A percentile compares a stretch with the other conserved stretches of the same genome.
Evolutionary conservation across 306 rosid species (phyloP).

Genomic region (Sesbania bispinosa): DNA sequence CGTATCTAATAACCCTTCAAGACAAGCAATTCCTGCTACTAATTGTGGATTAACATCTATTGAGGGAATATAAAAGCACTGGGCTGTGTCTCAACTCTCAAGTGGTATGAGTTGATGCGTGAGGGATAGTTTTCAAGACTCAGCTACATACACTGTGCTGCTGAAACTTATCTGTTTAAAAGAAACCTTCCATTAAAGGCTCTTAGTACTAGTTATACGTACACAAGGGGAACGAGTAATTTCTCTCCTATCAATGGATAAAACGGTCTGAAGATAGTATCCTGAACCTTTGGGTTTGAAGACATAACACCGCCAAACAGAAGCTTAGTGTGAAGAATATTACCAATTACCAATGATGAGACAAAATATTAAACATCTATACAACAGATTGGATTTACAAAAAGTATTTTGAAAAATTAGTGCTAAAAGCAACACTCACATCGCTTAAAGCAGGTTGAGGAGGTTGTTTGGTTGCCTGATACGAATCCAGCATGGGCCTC

Average conservation of each 20-base stretch:
- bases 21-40: neutral
- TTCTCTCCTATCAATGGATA: neutral
- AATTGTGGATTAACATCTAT: slow-evolving; percentile 9
- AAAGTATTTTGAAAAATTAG: neutral
- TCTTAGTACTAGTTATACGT: neutral
- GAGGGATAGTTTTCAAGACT: neutral
- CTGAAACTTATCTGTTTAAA: neutral
- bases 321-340: no score
- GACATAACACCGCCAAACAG: neutral
- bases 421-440: slow-evolving; percentile 48
- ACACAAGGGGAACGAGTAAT: neutral
- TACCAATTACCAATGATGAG: neutral
- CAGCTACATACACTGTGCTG: neutral
- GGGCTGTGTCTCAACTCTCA: neutral
- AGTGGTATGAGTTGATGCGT: neutral
- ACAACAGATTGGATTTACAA: neutral
- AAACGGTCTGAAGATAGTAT: neutral
- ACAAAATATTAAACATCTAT: neutral
- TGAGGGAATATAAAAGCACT: neutral
- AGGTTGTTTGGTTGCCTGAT: slow-evolving; percentile 63
- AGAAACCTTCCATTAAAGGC: slow-evolving; percentile 6
- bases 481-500: slow-evolving; percentile 90
- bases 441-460: slow-evolving; percentile 81
- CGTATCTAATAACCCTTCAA: neutral
- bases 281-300: neutral